These are phyloP conservation scores for Chytridium lagenaria DNA, from an alignment of 371 early-diverging fungal species.

Conservation along the genomic window DNA sequence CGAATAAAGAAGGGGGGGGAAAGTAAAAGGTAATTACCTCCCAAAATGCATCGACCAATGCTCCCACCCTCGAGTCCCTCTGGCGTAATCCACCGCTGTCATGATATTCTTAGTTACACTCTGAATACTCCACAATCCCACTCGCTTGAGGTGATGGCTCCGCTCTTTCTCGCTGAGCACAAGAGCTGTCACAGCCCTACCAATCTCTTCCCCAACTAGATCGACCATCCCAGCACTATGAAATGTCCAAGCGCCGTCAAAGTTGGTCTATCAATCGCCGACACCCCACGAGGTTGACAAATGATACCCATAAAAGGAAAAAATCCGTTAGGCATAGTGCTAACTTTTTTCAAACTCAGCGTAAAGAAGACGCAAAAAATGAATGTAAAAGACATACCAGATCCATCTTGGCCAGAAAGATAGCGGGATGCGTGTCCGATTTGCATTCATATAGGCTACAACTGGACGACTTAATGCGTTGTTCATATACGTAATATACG, in stretches of 20 bases:
- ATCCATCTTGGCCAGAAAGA: constrained; percentile 77
- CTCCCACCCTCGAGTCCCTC: constrained; percentile 56
- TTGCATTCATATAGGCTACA: constrained; percentile 93
- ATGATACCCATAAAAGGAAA: constrained; percentile 2
- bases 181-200: constrained; percentile 78
- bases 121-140: constrained; percentile 84
- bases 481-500: constrained; percentile 69
- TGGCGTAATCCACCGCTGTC: constrained; percentile 76
- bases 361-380: constrained; percentile 9
- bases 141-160: constrained; percentile 78
- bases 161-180: constrained; percentile 86
- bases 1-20: background rate
- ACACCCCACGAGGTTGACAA: background rate
- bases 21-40: background rate
- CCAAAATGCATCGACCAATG: constrained; percentile 23
- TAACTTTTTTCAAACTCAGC: no score
- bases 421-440: constrained; percentile 84
- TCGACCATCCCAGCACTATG: constrained; percentile 84
- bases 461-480: constrained; percentile 90
- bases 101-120: constrained; percentile 75
- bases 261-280: constrained; percentile 63
- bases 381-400: constrained; percentile 55
- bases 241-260: constrained; percentile 92
- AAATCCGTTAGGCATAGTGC: background rate
- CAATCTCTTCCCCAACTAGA: constrained; percentile 80